phyloP scores from a whole-genome alignment of 495 filamentous ascomycete genomes.

The Neurospora cerealis region DNA sequence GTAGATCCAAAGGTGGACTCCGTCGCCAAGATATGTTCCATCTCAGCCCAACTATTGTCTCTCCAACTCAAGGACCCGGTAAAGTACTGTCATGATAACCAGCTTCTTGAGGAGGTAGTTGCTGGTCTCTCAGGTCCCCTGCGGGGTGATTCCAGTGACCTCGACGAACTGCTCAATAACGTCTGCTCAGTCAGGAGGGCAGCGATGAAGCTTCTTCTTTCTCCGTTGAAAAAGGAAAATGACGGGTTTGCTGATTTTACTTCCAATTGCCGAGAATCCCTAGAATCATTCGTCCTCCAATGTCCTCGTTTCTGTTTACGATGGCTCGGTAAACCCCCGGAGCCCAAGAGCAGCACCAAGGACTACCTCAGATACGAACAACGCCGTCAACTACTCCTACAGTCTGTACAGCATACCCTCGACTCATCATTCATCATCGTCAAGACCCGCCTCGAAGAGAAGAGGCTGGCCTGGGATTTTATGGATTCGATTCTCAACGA shows the following conservation, averaged over 20 bases:
- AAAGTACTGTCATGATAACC: conserved; percentile 24
- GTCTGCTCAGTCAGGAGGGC: conserved; percentile 54
- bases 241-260: neutral
- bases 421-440: conserved; percentile 47
- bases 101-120: conserved; percentile 36
- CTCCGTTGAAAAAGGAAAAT: conserved; percentile 7
- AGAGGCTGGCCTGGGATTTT: conserved; percentile 34
- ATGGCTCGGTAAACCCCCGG: conserved; percentile 46
- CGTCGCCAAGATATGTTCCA: conserved; percentile 31
- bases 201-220: conserved; percentile 41
- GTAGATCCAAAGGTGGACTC: conserved; percentile 27
- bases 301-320: conserved; percentile 42
- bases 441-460: conserved; percentile 33
- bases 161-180: conserved; percentile 61
- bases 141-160: conserved; percentile 50
- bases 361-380: conserved; percentile 44
- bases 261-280: conserved; percentile 12
- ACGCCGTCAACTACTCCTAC: conserved; percentile 38
- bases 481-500: conserved; percentile 47
- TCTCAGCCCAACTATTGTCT: conserved; percentile 34
- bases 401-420: conserved; percentile 36
- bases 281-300: conserved; percentile 39
- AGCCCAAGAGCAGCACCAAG: conserved; percentile 32
- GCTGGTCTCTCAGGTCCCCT: conserved; percentile 46
- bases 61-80: conserved; percentile 30